Evolutionary conservation across 495 filamentous ascomycete species (phyloP), one percentile per base, ranked within the genome.

Genomic region (Pseudomonodictys pantanalensis): DNA sequence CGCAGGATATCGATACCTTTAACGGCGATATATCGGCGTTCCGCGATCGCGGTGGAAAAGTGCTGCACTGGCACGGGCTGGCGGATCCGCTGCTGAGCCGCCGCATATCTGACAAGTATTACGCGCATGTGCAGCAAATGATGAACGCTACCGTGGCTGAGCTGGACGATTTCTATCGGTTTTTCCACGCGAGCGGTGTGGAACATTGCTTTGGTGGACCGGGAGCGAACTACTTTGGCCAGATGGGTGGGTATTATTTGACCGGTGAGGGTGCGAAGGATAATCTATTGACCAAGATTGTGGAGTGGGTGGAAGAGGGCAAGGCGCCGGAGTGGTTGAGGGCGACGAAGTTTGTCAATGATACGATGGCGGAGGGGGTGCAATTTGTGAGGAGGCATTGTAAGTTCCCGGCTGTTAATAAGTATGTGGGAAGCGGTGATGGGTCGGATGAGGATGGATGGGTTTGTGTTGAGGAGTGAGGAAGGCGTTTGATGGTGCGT

Each of bases 261-360:
- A 24, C n/a, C n/a, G n/a, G 56, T 45, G 25, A 52, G 5, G 18
- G 28, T 25, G 11, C 56, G 5, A 48, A 60, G 2, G 48, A 60
- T 38, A 60, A 60, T 42, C 35, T 60, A 39, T 26, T 60, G 2
- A 60, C 12, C 35, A 12, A 39, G 9, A 44, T 60, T 25, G 56
- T 60, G 0, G 39, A 30, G 35, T 60, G 56, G 56, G 56, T 60
- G 2, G 56, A 60, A 39, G 3, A 46, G 12, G 56, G 56, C 1
- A n/a, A 52, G 23, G 47, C 56, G 39, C 56, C 56, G 1, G 56
- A 60, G 48, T 45, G 26, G 32, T 17, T 60, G 24, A 50, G 56
- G 15, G 56, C 35, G n/a, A 52, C 56, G 2, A 60, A 60, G 48
- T 60, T 60, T 52, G 24, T 52, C n/a, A 41, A 52, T 44, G 56